Base-by-base conservation (phyloP, 495 filamentous ascomycete genomes). In the Xylaria grammica region DNA sequence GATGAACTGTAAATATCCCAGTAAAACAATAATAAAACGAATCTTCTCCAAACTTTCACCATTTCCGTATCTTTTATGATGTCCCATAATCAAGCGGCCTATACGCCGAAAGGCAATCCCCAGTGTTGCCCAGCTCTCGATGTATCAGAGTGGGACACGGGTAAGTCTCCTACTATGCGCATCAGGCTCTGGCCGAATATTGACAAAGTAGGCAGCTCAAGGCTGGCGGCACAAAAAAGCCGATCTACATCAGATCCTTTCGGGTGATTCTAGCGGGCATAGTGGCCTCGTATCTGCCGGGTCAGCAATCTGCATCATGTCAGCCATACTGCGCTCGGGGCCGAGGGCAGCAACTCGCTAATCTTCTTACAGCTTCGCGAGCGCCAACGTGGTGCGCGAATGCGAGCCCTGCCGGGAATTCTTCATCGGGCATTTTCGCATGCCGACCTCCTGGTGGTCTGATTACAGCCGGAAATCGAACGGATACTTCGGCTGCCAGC, bases 391-490 rank as follows among this genome's bases (percentile, higher is more conserved):
- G 22, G 29, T 65, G 24, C 62, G 62, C 0, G 17, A 27, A 40
- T 65, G 62, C 51, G 44, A 30, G 20, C 30, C 6, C 9, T 65
- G 62, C 22, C 20, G 24, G n/a, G 9, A 15, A 1, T 20, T 40
- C 34, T 58, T 65, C 45, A 58, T 58, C 34, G 11, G 58, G 13
- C 29, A 50, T 11, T 51, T 58, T 8, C 22, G 4, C 5, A 65
- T 65, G 62, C 62, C 62, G 4, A 52, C 51, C 24, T 2, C 22
- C 15, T 65, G 62, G 62, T 65, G 62, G 62, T 50, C 62, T 1
- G 40, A 65, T 24, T 56, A 30, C 9, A 50, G 44, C 26, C 20
- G 46, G 7, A 65, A 51, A 32, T 58, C 62, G 8, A 65, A 65
- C 11, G 62, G 62, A 2, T 59, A 65, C 6, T 65, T 65, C n/a